Evolutionary conservation across 805 yeast species (phyloP).

Genomic region (Nakazawaea ambrosiae): DNA sequence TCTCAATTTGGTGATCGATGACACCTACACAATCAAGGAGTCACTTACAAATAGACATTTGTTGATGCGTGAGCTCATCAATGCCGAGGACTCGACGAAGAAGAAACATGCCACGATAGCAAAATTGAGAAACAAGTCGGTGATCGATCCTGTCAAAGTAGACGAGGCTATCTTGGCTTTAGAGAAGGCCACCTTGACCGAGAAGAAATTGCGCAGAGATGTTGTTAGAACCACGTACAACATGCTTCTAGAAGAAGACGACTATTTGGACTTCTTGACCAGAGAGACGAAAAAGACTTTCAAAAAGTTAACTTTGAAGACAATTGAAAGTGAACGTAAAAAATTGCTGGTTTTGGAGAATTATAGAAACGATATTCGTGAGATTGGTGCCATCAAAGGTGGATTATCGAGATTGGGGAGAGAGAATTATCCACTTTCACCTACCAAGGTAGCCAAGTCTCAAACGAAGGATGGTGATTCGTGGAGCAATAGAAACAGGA

Average conservation of each 20-base stretch:
- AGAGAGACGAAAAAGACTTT: slow-evolving; percentile 44
- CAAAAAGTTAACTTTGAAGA: slow-evolving; percentile 54
- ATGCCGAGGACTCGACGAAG: slow-evolving; percentile 70
- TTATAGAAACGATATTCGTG: slow-evolving; percentile 36
- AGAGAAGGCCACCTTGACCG: slow-evolving; percentile 71
- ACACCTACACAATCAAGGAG: slow-evolving; percentile 85
- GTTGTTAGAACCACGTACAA: slow-evolving; percentile 80
- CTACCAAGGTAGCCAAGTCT: slow-evolving; percentile 33
- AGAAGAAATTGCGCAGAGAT: slow-evolving; percentile 69
- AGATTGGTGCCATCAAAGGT: slow-evolving; percentile 38
- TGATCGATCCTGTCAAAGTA: slow-evolving; percentile 79
- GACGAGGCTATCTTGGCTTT: slow-evolving; percentile 82
- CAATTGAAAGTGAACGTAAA: slow-evolving; percentile 82
- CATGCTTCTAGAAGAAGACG: slow-evolving; percentile 66
- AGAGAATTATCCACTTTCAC: slow-evolving; percentile 39
- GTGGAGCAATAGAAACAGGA: slow-evolving; percentile 27
- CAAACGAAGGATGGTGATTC: slow-evolving; percentile 33
- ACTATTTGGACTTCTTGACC: slow-evolving; percentile 55
- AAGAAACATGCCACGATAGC: slow-evolving; percentile 65
- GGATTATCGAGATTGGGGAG: slow-evolving; percentile 82
- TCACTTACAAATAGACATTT: slow-evolving; percentile 88
- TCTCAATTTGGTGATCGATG: slow-evolving; percentile 54
- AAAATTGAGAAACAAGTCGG: slow-evolving; percentile 61
- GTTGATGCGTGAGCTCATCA: slow-evolving; percentile 79
- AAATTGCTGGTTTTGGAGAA: slow-evolving; percentile 67